Base-by-base conservation (phyloP, 1,284 basidiomycete species). In the Hypsizygus ulmarius region DNA sequence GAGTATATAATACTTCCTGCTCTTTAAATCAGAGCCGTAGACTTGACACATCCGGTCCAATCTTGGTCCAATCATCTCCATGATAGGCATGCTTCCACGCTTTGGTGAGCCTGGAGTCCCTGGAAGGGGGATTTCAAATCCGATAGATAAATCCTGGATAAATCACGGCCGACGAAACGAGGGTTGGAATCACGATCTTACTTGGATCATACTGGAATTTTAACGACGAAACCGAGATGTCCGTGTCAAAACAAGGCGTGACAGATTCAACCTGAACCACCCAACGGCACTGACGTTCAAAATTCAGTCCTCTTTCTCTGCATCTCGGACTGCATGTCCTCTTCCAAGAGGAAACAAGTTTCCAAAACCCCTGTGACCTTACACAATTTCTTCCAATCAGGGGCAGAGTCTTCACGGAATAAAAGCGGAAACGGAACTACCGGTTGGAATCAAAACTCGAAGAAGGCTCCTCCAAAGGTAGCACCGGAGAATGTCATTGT, bases 381-480 rank as follows among this genome's bases (percentile, higher is more conserved):
- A 15, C 68, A 73, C 51, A 67, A 78, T 53, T 83, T 79, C 63
- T 83, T 82, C 54, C 57, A 63, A n/a, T 57, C 56, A 28, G 56
- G 54, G 21, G 39, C 62, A 16, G 12, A 42, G 15, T 32, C 51
- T n/a, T 42, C 54, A 15, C 28, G 49, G 46, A 61, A 59, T 29
- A 52, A 51, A 30, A 52, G 49, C 35, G 21, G 37, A 34, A 53
- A 52, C 36, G n/a, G 39, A 35, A 38, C 46, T 21, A 18, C 39
- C 12, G 38, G 36, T 39, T 21, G 6, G 27, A 53, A 18, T 46
- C 49, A 34, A 54, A 57, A 55, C 10, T 25, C 18, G 19, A 38
- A 39, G 30, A 30, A 43, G 19, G 38, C 39, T 16, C 25, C 33
- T 30, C 28, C 37, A n/a, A 27, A 25, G 14, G 34, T 45, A 40